These are phyloP conservation scores for Brassica cretica DNA, from an alignment of 345 rosid genomes.

Conservation along the genomic window DNA sequence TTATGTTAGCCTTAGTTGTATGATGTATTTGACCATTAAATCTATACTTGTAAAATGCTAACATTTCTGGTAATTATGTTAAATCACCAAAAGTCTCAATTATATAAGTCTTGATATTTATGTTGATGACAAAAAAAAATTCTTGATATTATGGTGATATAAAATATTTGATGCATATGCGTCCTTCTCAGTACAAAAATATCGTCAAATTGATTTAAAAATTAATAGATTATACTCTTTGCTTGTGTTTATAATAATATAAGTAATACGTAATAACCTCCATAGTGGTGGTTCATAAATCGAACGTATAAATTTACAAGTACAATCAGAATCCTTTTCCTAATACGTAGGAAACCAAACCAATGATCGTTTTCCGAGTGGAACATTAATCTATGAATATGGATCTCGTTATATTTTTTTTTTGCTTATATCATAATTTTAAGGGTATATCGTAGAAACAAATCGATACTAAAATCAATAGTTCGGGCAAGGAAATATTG, in stretches of 20 bases:
- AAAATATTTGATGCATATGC: neutral
- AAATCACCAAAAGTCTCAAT: neutral
- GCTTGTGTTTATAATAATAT: neutral
- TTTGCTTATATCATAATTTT: neutral
- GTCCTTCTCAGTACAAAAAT: too few species aligned
- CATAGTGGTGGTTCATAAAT: slow-evolving; percentile 3
- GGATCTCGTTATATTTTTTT: neutral
- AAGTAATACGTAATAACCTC: neutral
- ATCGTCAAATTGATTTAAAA: slow-evolving; percentile 12
- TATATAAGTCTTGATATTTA: neutral
- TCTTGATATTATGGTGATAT: neutral
- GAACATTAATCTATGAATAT: slow-evolving; percentile 12
- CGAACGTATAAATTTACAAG: slow-evolving; percentile 23
- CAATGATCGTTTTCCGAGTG: slow-evolving; percentile 19
- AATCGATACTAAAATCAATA: slow-evolving; percentile 18
- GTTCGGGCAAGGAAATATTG: slow-evolving; percentile 13
- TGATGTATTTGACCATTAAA: neutral
- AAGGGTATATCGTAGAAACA: slow-evolving; percentile 17
- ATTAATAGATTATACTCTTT: neutral
- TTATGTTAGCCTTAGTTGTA: neutral
- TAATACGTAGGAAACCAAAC: slow-evolving; percentile 30
- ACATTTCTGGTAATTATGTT: neutral
- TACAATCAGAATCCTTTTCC: slow-evolving; percentile 23
- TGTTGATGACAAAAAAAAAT: neutral
- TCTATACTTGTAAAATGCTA: neutral